Conservation (phyloP, 176 grass and related monocot species). For the Alopecurus myosuroides region DNA sequence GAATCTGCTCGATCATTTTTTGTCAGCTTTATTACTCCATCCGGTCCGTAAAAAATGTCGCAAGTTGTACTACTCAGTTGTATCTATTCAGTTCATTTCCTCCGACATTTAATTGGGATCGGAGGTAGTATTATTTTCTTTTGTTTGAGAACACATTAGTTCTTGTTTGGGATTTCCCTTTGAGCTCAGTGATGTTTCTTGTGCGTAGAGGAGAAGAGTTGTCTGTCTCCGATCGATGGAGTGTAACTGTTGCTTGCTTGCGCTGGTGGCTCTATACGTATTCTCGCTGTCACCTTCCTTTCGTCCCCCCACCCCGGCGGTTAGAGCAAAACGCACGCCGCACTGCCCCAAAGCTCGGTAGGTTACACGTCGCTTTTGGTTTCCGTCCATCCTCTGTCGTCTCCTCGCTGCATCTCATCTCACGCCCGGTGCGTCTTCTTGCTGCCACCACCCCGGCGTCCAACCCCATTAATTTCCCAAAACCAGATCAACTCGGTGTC, state of each 20-base stretch:
- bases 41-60: too few species aligned
- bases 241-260: background rate
- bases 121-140: too few species aligned
- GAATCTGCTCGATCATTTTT: background rate
- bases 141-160: background rate
- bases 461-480: too few species aligned
- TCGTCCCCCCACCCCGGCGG: background rate
- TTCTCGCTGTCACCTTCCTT: conserved; percentile 1
- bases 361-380: conserved; percentile 47
- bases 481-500: background rate
- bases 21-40: background rate
- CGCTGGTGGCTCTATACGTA: background rate
- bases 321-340: conserved; percentile 2
- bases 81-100: too few species aligned
- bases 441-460: background rate
- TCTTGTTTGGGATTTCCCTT: background rate
- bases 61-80: too few species aligned
- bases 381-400: background rate
- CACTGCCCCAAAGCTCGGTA: background rate
- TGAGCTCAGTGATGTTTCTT: background rate
- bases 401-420: conserved; percentile 18
- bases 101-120: too few species aligned
- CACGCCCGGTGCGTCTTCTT: background rate
- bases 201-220: background rate
- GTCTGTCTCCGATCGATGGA: background rate